A percentile compares a stretch with the other conserved stretches of the same genome.
phyloP scores from a whole-genome alignment of 2,329 filamentous ascomycete genomes.

The Hypoxylon sp. region DNA sequence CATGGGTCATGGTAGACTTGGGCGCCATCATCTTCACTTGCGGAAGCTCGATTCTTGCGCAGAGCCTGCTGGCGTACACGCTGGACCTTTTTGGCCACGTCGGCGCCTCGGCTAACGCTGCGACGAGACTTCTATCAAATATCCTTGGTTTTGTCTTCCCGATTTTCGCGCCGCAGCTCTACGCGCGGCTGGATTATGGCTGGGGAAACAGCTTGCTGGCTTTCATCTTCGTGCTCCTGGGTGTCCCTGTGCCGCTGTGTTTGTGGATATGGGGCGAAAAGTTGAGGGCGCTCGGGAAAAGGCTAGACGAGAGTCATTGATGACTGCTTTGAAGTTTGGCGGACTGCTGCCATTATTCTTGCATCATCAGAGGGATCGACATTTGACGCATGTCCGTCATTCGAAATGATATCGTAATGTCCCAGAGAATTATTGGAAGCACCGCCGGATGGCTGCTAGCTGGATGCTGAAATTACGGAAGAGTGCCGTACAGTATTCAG shows the following conservation, averaged over 20 bases:
- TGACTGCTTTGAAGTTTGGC: background rate
- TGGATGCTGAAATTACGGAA: background rate
- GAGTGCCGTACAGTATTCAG: background rate
- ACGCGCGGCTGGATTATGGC: constrained; percentile 54
- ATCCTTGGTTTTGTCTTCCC: constrained; percentile 67
- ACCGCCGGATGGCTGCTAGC: background rate
- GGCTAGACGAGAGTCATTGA: background rate
- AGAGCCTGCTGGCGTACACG: constrained; percentile 66
- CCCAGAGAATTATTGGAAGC: too few relatives aligned
- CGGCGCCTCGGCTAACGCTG: constrained; percentile 58
- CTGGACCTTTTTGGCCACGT: constrained; percentile 61
- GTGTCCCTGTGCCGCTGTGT: constrained; percentile 38
- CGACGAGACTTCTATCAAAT: constrained; percentile 64
- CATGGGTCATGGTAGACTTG: constrained; percentile 70
- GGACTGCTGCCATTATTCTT: background rate
- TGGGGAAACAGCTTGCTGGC: constrained; percentile 58
- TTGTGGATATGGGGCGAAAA: constrained; percentile 46
- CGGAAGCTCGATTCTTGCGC: constrained; percentile 65
- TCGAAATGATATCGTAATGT: background rate
- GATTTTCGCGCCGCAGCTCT: constrained; percentile 61
- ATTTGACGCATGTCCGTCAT: background rate
- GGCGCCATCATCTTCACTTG: constrained; percentile 65
- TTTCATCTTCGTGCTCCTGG: constrained; percentile 53
- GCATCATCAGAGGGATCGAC: background rate
- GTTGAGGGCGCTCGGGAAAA: constrained; percentile 35